Conservation (phyloP, 2,329 filamentous ascomycete species). For the Fusarium nematophilum region DNA sequence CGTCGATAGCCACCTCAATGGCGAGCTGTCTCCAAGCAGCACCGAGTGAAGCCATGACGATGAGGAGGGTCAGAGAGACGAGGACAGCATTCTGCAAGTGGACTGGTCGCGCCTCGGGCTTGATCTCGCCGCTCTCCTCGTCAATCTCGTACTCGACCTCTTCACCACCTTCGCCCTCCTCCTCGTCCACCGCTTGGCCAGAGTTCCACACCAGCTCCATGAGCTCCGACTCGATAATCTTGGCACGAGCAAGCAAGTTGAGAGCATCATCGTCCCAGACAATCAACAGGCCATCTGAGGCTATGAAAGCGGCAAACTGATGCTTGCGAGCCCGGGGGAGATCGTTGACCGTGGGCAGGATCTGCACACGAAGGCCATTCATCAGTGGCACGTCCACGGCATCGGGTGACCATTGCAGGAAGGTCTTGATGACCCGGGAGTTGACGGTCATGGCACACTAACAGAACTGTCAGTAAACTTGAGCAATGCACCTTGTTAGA, state of each 20-base stretch:
- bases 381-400: constrained; percentile 80
- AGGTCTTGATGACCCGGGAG: constrained; percentile 82
- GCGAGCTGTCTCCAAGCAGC: constrained; percentile 77
- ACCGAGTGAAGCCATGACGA: constrained; percentile 75
- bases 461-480: not conserved
- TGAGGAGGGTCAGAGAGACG: constrained; percentile 72
- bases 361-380: constrained; percentile 82
- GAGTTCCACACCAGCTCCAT: constrained; percentile 82
- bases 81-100: constrained; percentile 77
- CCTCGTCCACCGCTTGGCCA: constrained; percentile 64
- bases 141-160: constrained; percentile 69
- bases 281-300: constrained; percentile 75
- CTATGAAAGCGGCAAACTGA: constrained; percentile 84
- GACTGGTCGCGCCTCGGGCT: constrained; percentile 72
- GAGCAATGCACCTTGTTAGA: not conserved
- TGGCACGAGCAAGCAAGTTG: constrained; percentile 75
- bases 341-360: constrained; percentile 77
- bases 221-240: constrained; percentile 78
- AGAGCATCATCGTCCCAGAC: constrained; percentile 87
- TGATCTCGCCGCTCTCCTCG: constrained; percentile 75
- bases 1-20: constrained; percentile 74
- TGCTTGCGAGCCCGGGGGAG: constrained; percentile 78
- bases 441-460: constrained; percentile 85
- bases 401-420: constrained; percentile 77
- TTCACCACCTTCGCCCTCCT: constrained; percentile 60